A percentile compares a stretch with the other conserved stretches of the same genome.
These are phyloP conservation scores for Huntiella savannae DNA, from an alignment of 2,329 filamentous ascomycete genomes.

Conservation along the genomic window DNA sequence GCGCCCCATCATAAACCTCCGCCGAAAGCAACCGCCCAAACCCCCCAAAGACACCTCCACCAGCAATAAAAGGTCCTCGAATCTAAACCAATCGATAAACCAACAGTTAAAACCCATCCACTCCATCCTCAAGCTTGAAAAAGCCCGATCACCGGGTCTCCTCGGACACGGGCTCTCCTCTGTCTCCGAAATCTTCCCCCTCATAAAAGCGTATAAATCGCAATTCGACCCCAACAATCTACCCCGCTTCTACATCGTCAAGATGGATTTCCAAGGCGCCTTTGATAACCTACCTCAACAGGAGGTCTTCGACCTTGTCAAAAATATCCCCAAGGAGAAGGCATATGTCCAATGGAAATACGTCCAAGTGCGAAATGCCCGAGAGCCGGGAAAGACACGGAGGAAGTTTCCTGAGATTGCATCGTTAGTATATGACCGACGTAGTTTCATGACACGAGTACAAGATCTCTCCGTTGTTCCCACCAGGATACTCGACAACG, in stretches of 20 bases:
- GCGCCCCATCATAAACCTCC: conserved; percentile 74
- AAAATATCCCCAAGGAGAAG: conserved; percentile 32
- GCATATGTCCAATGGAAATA: conserved; percentile 58
- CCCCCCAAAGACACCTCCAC: too few relatives aligned
- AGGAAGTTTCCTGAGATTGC: conserved; percentile 36
- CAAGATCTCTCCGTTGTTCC: conserved; percentile 14
- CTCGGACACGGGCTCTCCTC: conserved; percentile 72
- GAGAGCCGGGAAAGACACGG: conserved; percentile 20
- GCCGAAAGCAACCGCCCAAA: conserved; percentile 31
- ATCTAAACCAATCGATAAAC: conserved; percentile 23
- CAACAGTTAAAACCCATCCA: conserved; percentile 50
- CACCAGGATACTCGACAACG: neutral
- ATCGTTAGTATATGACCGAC: conserved; percentile 21
- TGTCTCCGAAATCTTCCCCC: conserved; percentile 58
- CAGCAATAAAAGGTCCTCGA: too few relatives aligned
- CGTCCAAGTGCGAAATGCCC: conserved; percentile 42
- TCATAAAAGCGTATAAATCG: conserved; percentile 30
- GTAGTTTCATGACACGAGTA: conserved; percentile 27
- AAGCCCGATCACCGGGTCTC: conserved; percentile 30
- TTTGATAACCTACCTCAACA: conserved; percentile 90
- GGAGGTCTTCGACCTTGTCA: conserved; percentile 48
- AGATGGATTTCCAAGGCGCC: conserved; percentile 77
- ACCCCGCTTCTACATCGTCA: conserved; percentile 59
- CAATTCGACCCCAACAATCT: conserved; percentile 41
- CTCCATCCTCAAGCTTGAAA: conserved; percentile 61